Percentiles rank a stretch among this genome's conserved stretches.
phyloP scores from a whole-genome alignment of 805 yeast species.

The Hanseniaspora lachancei region DNA sequence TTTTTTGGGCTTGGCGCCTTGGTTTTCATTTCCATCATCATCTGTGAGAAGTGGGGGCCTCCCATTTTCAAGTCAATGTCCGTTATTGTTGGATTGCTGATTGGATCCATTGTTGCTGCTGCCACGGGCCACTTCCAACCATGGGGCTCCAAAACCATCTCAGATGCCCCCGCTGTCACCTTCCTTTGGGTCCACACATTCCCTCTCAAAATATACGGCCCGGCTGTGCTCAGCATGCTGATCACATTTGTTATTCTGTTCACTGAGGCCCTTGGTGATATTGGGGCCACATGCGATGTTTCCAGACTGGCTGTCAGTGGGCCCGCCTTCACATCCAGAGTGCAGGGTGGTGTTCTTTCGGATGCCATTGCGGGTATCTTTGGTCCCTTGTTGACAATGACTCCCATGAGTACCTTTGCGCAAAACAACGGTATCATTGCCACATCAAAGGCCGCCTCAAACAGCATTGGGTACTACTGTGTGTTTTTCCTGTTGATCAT shows the following conservation, averaged over 20 bases:
- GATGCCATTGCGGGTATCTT: constrained; percentile 73
- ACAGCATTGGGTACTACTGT: constrained; percentile 72
- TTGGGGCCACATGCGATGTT: constrained; percentile 88
- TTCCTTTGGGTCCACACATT: constrained; percentile 84
- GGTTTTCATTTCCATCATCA: constrained; percentile 58
- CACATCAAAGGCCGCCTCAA: constrained; percentile 79
- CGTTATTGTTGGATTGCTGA: constrained; percentile 67
- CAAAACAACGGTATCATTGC: constrained; percentile 93
- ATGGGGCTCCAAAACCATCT: constrained; percentile 36
- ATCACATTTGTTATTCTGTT: constrained; percentile 71
- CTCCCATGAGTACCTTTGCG: constrained; percentile 89
- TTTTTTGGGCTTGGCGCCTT: constrained; percentile 79
- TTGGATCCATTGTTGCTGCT: constrained; percentile 87
- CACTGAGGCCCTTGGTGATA: constrained; percentile 93
- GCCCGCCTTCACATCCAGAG: constrained; percentile 61
- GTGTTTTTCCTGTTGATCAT: constrained; percentile 67
- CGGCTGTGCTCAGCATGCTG: constrained; percentile 70
- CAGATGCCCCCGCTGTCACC: constrained; percentile 65
- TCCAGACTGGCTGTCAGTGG: constrained; percentile 79
- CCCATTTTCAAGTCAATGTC: constrained; percentile 94
- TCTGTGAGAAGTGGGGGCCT: constrained; percentile 78
- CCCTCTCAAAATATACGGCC: constrained; percentile 63
- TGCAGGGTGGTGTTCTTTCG: constrained; percentile 86
- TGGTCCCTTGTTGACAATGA: constrained; percentile 65
- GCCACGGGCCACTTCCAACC: constrained; percentile 64